Evolutionary conservation across 2,329 filamentous ascomycete species (phyloP).

Genomic region (Onygena corvina): DNA sequence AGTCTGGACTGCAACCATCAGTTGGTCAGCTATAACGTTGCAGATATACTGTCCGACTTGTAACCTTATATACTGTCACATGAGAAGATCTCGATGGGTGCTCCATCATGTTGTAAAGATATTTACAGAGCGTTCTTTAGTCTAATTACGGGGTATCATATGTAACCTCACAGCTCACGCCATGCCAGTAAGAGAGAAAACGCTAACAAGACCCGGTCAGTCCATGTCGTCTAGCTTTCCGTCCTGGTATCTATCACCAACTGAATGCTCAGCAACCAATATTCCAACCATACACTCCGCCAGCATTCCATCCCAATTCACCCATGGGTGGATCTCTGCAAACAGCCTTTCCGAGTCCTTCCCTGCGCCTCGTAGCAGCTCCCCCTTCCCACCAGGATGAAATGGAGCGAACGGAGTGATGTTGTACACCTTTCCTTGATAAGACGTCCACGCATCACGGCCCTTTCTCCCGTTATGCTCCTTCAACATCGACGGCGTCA

Average conservation of each 20-base stretch:
- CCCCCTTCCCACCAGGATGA: conserved; percentile 65
- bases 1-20: neutral
- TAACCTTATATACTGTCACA: too few relatives aligned
- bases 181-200: too few relatives aligned
- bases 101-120: neutral
- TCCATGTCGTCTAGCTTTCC: conserved; percentile 47
- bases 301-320: conserved; percentile 57
- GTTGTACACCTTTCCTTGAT: conserved; percentile 88
- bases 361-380: conserved; percentile 52
- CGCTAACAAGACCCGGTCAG: conserved; percentile 20
- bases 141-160: conserved; percentile 4
- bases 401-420: conserved; percentile 79
- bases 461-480: conserved; percentile 70
- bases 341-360: conserved; percentile 52
- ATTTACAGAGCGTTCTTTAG: too few relatives aligned
- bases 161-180: neutral
- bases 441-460: conserved; percentile 77
- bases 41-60: neutral
- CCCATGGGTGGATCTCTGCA: conserved; percentile 54
- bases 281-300: conserved; percentile 51
- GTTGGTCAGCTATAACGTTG: neutral
- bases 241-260: conserved; percentile 19
- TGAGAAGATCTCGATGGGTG: too few relatives aligned
- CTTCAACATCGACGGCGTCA: conserved; percentile 71
- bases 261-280: conserved; percentile 44